A percentile compares a stretch with the other conserved stretches of the same genome.
Evolutionary conservation across 108 stramenopile species (phyloP).

Genomic region (Nitzschia inconspicua): DNA sequence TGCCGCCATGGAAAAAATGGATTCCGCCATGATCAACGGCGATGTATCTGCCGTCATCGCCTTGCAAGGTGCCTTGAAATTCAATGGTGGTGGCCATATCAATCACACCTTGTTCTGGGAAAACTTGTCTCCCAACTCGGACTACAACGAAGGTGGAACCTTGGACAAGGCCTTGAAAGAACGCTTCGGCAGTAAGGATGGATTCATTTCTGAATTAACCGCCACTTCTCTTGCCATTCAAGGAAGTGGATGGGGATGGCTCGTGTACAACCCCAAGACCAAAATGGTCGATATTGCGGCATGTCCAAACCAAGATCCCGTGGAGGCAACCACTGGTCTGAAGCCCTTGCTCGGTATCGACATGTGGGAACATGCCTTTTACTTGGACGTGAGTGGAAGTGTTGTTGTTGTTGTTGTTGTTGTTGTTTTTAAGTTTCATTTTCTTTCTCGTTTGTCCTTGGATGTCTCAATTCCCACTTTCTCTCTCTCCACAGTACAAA

Average conservation of each 20-base stretch:
- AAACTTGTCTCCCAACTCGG: slow-evolving; percentile 50
- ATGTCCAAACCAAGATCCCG: slow-evolving; percentile 95
- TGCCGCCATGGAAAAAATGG: slow-evolving; percentile 82
- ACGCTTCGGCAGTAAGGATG: slow-evolving; percentile 83
- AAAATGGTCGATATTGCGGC: slow-evolving; percentile 81
- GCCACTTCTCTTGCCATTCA: slow-evolving; percentile 90
- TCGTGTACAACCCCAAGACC: slow-evolving; percentile 85
- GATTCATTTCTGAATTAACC: slow-evolving; percentile 70
- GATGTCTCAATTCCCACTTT: slow-evolving; percentile 91
- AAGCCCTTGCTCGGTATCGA: slow-evolving; percentile 97
- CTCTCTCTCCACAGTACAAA: too few relatives aligned
- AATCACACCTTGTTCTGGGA: slow-evolving; percentile 99
- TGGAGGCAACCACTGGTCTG: slow-evolving; percentile 95
- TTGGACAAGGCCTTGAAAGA: slow-evolving; percentile 65
- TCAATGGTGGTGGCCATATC: slow-evolving; percentile 99
- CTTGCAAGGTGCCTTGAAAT: slow-evolving; percentile 86
- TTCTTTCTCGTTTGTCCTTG: slow-evolving; percentile 36
- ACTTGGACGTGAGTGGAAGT: too few relatives aligned
- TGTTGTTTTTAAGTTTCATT: too few relatives aligned
- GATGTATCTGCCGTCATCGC: slow-evolving; percentile 77
- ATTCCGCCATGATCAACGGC: slow-evolving; percentile 63
- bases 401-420: too few relatives aligned
- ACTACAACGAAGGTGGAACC: slow-evolving; percentile 49
- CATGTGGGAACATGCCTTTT: slow-evolving; percentile 96
- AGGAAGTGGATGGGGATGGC: slow-evolving; percentile 99